phyloP scores from a whole-genome alignment of 371 early-diverging fungal genomes.

The Circinella umbellata region DNA sequence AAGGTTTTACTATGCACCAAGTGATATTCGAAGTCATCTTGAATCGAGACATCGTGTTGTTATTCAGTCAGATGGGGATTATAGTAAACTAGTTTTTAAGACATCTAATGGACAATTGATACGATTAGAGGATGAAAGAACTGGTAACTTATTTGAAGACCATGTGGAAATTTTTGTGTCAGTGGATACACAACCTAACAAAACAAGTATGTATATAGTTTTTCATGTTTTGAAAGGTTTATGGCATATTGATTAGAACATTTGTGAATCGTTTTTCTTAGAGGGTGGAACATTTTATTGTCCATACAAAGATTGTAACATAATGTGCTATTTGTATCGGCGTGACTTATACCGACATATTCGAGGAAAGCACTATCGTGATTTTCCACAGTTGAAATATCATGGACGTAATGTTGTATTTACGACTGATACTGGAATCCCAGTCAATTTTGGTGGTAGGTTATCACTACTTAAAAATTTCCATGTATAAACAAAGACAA shows the following conservation, averaged over 20 bases:
- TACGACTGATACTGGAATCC: neutral
- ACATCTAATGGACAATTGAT: neutral
- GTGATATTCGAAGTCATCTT: constrained; percentile 4
- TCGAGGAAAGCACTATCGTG: neutral
- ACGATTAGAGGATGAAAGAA: neutral
- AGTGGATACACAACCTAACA: neutral
- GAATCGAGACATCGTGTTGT: constrained; percentile 2
- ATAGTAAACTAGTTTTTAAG: neutral
- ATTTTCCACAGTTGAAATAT: neutral
- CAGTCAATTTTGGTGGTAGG: neutral
- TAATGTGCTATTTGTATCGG: constrained; percentile 1
- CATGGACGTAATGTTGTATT: neutral
- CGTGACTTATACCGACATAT: constrained; percentile 2
- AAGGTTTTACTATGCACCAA: neutral
- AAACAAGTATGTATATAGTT: neutral
- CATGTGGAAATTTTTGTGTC: neutral
- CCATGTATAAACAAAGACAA: no score
- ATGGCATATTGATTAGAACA: no score
- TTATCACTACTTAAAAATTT: neutral
- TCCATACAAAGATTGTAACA: constrained; percentile 6
- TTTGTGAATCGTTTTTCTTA: neutral
- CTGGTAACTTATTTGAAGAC: neutral
- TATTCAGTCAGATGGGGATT: neutral
- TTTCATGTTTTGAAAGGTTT: no score
- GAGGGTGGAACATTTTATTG: neutral